phyloP scores from a whole-genome alignment of 371 early-diverging fungal genomes.

The Haplosporangium sp. region DNA sequence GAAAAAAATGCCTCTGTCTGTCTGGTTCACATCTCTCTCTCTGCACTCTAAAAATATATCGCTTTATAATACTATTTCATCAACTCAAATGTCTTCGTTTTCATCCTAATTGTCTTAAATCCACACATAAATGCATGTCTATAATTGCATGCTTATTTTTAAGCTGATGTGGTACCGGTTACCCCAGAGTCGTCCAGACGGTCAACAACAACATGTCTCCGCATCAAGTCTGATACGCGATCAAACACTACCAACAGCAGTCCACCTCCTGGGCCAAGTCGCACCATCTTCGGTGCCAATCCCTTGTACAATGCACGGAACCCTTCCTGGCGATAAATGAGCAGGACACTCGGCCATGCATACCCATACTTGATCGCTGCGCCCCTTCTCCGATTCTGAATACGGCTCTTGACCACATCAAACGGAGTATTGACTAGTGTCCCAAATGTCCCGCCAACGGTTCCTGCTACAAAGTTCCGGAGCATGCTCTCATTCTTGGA shows the following conservation, averaged over 20 bases:
- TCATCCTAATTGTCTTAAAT: too few species aligned
- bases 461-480: conserved; percentile 89
- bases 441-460: conserved; percentile 92
- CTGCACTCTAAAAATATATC: too few species aligned
- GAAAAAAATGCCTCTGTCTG: not conserved
- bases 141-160: too few species aligned
- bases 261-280: conserved; percentile 91
- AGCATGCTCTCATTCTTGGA: conserved; percentile 77
- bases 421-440: conserved; percentile 92
- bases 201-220: conserved; percentile 58
- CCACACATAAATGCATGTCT: too few species aligned
- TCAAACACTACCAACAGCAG: conserved; percentile 92
- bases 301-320: conserved; percentile 77
- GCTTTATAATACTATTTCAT: too few species aligned
- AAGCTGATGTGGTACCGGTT: too few species aligned
- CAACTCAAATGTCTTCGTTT: too few species aligned
- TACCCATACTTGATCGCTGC: conserved; percentile 76
- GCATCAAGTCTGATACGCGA: conserved; percentile 81
- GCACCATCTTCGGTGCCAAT: conserved; percentile 91
- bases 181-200: too few species aligned
- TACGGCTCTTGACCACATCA: conserved; percentile 94
- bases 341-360: conserved; percentile 75
- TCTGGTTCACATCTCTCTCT: too few species aligned
- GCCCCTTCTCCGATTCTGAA: conserved; percentile 82
- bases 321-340: conserved; percentile 89